A percentile compares a stretch with the other conserved stretches of the same genome.
Conservation (phyloP, 2,329 filamentous ascomycete genomes). For the Fusarium foetens region DNA sequence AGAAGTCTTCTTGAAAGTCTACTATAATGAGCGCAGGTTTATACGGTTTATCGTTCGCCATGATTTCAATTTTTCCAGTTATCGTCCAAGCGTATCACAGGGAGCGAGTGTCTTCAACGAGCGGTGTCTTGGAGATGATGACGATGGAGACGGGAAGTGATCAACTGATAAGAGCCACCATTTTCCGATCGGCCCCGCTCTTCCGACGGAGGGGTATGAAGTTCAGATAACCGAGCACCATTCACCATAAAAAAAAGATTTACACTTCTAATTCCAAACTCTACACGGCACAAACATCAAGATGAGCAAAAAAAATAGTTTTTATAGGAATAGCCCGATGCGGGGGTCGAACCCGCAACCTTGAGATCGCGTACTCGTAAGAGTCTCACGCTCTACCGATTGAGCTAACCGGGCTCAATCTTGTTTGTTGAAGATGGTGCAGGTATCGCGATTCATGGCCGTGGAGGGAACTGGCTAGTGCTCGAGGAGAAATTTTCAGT, state of each 20-base stretch:
- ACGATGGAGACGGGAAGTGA: background rate
- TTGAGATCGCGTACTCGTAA: constrained; percentile 61
- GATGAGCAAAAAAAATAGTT: background rate
- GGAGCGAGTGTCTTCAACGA: background rate
- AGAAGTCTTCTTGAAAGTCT: constrained; percentile 95
- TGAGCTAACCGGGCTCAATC: constrained; percentile 45
- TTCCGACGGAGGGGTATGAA: constrained; percentile 11
- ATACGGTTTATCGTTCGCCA: constrained; percentile 45
- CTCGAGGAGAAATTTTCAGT: background rate
- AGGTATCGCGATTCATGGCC: background rate
- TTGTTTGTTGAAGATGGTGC: background rate
- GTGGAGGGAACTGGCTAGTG: too few relatives aligned
- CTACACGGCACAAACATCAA: background rate
- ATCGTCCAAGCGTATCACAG: background rate
- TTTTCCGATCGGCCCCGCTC: constrained; percentile 12
- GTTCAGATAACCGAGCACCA: background rate
- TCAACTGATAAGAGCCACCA: constrained; percentile 12
- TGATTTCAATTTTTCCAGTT: background rate
- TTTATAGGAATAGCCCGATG: constrained; percentile 49
- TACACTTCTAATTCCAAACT: background rate
- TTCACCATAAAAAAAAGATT: background rate
- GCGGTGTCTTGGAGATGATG: background rate
- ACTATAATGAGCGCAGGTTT: constrained; percentile 74
- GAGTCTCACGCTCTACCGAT: constrained; percentile 74
- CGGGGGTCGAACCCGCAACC: constrained; percentile 65